Conservation (phyloP, 2,329 filamentous ascomycete species). For the Salinomyces thailandicus region DNA sequence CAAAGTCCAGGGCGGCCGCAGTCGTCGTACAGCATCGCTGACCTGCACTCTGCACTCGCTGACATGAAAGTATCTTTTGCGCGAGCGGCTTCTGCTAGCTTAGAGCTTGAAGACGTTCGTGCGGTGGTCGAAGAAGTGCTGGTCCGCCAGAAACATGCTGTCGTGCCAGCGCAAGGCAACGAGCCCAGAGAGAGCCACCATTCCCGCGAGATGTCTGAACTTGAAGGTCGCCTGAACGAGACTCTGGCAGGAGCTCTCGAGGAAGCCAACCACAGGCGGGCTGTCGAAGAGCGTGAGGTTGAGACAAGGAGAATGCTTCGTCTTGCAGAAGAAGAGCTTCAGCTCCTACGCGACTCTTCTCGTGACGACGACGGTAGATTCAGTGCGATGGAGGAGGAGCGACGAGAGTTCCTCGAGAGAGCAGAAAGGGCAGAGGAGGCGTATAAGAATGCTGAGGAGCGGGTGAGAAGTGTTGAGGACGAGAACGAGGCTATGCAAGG, state of each 20-base stretch:
- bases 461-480: conserved; percentile 35
- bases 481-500: conserved; percentile 52
- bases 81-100: conserved; percentile 33
- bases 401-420: conserved; percentile 29
- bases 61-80: conserved; percentile 40
- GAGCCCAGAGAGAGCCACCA: conserved; percentile 13
- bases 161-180: conserved; percentile 21
- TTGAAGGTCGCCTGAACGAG: conserved; percentile 24
- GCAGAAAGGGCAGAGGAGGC: conserved; percentile 27
- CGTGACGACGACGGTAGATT: conserved; percentile 34
- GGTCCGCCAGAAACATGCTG: conserved; percentile 18
- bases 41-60: conserved; percentile 38
- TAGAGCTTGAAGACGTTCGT: conserved; percentile 36
- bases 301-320: conserved; percentile 36
- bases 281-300: conserved; percentile 34
- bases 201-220: conserved; percentile 20
- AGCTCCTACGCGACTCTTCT: conserved; percentile 33
- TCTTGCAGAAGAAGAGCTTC: conserved; percentile 40
- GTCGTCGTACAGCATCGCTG: conserved; percentile 22
- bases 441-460: conserved; percentile 19
- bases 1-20: conserved; percentile 16
- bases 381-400: conserved; percentile 33
- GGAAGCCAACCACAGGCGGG: conserved; percentile 33
- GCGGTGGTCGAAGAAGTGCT: conserved; percentile 27
- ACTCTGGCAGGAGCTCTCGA: conserved; percentile 28